Conservation (phyloP, 148 eudicot species). For the Talinum fruticosum region DNA sequence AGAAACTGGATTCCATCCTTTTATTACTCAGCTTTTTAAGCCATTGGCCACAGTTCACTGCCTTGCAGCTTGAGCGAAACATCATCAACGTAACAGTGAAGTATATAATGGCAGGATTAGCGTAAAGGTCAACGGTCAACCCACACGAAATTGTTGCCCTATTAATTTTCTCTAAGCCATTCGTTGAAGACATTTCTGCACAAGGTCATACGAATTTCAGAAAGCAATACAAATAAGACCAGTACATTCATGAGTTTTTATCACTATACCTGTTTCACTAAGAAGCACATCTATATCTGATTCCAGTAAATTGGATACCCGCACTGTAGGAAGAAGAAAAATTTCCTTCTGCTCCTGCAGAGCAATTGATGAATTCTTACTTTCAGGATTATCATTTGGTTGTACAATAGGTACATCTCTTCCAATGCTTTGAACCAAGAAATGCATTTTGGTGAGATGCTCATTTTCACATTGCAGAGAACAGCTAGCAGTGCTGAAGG, state of each 20-base stretch:
- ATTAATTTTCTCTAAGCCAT: slow-evolving; percentile 40
- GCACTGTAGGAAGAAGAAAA: slow-evolving; percentile 83
- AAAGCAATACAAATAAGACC: background rate
- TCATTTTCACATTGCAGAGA: slow-evolving; percentile 55
- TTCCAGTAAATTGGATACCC: slow-evolving; percentile 69
- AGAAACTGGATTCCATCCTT: slow-evolving; percentile 58
- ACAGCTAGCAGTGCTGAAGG: slow-evolving; percentile 66
- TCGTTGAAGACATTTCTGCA: slow-evolving; percentile 50
- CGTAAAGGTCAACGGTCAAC: slow-evolving; percentile 66
- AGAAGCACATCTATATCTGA: slow-evolving; percentile 69
- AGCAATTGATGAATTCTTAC: slow-evolving; percentile 54
- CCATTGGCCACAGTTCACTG: slow-evolving; percentile 84
- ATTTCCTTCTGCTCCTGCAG: slow-evolving; percentile 86
- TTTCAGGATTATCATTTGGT: slow-evolving; percentile 46
- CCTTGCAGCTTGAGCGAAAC: slow-evolving; percentile 73
- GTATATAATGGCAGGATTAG: slow-evolving; percentile 68
- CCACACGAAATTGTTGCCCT: slow-evolving; percentile 64
- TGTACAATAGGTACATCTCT: slow-evolving; percentile 68
- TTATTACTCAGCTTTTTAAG: slow-evolving; percentile 78
- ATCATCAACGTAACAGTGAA: slow-evolving; percentile 64
- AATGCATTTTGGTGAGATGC: slow-evolving; percentile 48
- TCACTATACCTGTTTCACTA: slow-evolving; percentile 61
- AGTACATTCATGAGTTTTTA: background rate
- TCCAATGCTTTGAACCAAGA: slow-evolving; percentile 70
- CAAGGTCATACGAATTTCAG: slow-evolving; percentile 20